Percentiles rank a stretch among this genome's conserved stretches.
These are phyloP conservation scores for Daldinia eschscholtzii DNA, from an alignment of 2,329 filamentous ascomycete species.

Conservation along the genomic window DNA sequence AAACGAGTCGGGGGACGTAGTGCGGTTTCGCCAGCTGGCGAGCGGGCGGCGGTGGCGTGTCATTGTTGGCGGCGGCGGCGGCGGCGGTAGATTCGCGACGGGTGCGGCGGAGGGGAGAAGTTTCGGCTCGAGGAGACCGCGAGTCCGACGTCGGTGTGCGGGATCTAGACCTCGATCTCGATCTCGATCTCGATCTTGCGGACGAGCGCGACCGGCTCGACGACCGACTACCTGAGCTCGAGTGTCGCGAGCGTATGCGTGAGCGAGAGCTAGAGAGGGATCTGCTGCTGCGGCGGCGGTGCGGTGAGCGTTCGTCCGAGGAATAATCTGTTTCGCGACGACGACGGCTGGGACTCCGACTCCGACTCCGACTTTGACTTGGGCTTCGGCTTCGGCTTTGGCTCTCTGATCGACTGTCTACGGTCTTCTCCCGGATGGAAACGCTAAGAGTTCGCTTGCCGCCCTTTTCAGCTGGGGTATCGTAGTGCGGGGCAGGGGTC, in stretches of 20 bases:
- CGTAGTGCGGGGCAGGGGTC: slow-evolving; percentile 55
- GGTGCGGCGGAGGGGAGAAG: slow-evolving; percentile 36
- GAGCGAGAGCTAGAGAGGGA: slow-evolving; percentile 47
- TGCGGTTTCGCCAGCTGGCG: slow-evolving; percentile 69
- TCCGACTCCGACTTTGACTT: slow-evolving; percentile 6
- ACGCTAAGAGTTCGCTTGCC: slow-evolving; percentile 45
- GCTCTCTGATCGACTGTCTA: slow-evolving; percentile 44
- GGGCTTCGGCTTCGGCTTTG: slow-evolving; percentile 41
- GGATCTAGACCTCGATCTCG: slow-evolving; percentile 36
- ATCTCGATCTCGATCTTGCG: slow-evolving; percentile 25
- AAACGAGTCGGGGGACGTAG: slow-evolving; percentile 77
- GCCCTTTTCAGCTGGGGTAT: slow-evolving; percentile 60
- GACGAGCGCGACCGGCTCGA: slow-evolving; percentile 30
- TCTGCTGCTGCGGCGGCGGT: slow-evolving; percentile 46
- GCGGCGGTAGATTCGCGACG: slow-evolving; percentile 13
- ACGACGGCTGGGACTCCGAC: slow-evolving; percentile 24
- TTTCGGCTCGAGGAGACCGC: slow-evolving; percentile 35
- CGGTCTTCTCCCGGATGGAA: slow-evolving; percentile 50
- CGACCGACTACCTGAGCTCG: slow-evolving; percentile 29
- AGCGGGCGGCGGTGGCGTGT: slow-evolving; percentile 48
- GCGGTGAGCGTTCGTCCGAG: slow-evolving; percentile 51
- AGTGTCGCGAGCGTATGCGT: slow-evolving; percentile 36
- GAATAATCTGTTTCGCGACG: slow-evolving; percentile 48
- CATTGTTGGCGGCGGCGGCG: slow-evolving; percentile 21
- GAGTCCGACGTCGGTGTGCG: slow-evolving; percentile 20